phyloP scores from a whole-genome alignment of 805 yeast genomes.

The Starmerella vaccinii region DNA sequence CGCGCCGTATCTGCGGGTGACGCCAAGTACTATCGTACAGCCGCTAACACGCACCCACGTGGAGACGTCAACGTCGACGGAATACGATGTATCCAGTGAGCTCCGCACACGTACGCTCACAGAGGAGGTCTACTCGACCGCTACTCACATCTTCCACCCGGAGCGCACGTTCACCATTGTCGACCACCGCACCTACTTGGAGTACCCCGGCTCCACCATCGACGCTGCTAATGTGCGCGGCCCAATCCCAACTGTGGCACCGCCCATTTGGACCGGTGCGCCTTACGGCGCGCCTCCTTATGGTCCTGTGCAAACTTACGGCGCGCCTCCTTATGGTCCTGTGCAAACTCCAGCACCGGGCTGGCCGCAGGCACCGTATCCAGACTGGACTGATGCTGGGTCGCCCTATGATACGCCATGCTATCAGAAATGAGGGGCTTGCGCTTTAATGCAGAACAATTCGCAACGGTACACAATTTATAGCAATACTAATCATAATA shows the following conservation, averaged over 20 bases:
- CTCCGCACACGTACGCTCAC: conserved; percentile 15
- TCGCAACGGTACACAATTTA: too few species aligned
- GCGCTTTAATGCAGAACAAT: too few species aligned
- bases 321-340: neutral
- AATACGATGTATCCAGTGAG: conserved; percentile 4
- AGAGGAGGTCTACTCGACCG: conserved; percentile 8
- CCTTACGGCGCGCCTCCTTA: neutral
- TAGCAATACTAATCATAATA: too few species aligned
- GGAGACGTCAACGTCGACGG: conserved; percentile 14
- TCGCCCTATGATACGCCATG: too few species aligned
- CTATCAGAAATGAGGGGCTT: too few species aligned
- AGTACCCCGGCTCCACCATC: conserved; percentile 20
- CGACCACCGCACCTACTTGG: conserved; percentile 11
- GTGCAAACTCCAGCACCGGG: too few species aligned
- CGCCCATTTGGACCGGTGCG: neutral
- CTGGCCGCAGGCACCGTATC: too few species aligned
- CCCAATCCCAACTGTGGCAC: neutral
- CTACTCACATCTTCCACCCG: conserved; percentile 13
- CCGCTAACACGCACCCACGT: conserved; percentile 10
- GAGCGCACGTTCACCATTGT: conserved; percentile 13
- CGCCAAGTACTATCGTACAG: conserved; percentile 13
- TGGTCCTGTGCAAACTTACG: neutral
- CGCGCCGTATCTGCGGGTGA: conserved; percentile 15
- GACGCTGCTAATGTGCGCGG: conserved; percentile 6
- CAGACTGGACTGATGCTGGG: too few species aligned